Evolutionary conservation across 805 yeast genomes (phyloP).

Genomic region (Schwanniomyces pseudopolymorphus): DNA sequence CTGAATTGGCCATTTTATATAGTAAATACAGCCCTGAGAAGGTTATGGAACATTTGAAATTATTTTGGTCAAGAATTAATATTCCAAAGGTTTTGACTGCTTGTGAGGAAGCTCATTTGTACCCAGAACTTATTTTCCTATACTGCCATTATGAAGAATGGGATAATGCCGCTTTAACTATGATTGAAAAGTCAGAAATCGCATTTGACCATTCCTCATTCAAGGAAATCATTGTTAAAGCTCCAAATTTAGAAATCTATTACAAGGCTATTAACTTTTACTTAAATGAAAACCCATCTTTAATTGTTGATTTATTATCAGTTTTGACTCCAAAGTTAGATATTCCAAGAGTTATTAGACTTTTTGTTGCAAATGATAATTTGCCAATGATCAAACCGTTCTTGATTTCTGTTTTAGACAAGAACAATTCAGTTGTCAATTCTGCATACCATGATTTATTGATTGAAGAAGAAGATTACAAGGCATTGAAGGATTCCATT

Average conservation of each 20-base stretch:
- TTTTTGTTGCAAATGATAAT: conserved; percentile 93
- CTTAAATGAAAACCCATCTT: conserved; percentile 86
- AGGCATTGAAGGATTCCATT: conserved; percentile 81
- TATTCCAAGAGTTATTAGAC: conserved; percentile 89
- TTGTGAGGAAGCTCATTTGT: conserved; percentile 88
- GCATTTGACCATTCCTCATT: conserved; percentile 92
- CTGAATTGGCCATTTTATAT: conserved; percentile 89
- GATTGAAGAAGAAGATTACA: conserved; percentile 95
- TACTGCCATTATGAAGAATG: conserved; percentile 98
- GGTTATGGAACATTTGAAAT: conserved; percentile 93
- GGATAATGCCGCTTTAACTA: conserved; percentile 96
- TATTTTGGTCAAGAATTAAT: conserved; percentile 97
- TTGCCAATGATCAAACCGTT: conserved; percentile 95
- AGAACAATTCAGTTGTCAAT: conserved; percentile 88
- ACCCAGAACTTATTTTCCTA: conserved; percentile 94
- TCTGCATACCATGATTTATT: conserved; percentile 92
- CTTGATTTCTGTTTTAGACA: conserved; percentile 84
- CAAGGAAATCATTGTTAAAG: conserved; percentile 93
- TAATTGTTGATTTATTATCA: conserved; percentile 80
- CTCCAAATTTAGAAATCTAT: conserved; percentile 92
- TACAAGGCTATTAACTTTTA: conserved; percentile 97
- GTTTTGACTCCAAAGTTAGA: conserved; percentile 88
- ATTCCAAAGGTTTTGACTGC: conserved; percentile 96
- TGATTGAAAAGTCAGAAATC: conserved; percentile 92
- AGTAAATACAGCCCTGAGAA: conserved; percentile 86